Conservation (phyloP, 208 protist species). For the Jaenimonas drosophilae region DNA sequence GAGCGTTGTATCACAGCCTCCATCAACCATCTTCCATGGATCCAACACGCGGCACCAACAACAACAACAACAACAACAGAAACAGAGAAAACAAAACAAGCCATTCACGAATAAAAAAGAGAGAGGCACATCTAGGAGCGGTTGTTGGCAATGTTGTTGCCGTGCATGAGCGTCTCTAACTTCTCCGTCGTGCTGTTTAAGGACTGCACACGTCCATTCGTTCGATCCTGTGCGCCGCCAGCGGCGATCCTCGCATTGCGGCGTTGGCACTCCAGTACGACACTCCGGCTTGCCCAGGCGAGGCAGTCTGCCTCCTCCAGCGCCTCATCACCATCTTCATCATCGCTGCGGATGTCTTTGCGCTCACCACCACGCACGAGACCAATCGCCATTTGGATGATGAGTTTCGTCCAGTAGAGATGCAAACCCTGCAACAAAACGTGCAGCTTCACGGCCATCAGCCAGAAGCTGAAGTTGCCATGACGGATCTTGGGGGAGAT, state of each 20-base stretch:
- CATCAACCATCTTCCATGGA: too few species aligned
- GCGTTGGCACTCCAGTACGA: background rate
- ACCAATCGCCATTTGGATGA: constrained; percentile 23
- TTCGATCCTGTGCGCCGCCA: too few species aligned
- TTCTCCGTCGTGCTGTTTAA: too few species aligned
- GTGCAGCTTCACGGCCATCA: constrained; percentile 41
- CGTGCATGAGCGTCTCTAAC: too few species aligned
- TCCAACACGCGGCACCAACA: too few species aligned
- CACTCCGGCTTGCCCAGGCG: background rate
- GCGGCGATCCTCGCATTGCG: too few species aligned
- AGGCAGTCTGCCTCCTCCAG: constrained; percentile 10
- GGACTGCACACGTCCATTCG: too few species aligned
- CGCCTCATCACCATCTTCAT: constrained; percentile 15
- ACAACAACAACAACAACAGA: background rate
- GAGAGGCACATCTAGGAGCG: too few species aligned
- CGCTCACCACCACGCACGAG: constrained; percentile 17
- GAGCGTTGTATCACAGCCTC: too few species aligned
- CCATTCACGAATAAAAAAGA: background rate
- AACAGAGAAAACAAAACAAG: background rate
- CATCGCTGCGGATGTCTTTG: constrained; percentile 56
- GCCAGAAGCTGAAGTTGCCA: constrained; percentile 39
- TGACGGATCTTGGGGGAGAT: constrained; percentile 28
- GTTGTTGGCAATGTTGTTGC: too few species aligned
- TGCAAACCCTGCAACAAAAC: constrained; percentile 54
- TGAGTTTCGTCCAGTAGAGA: constrained; percentile 50